Evolutionary conservation across 345 rosid species (phyloP), one percentile per base, ranked within the genome.

Genomic region (Eucalyptus marginata): DNA sequence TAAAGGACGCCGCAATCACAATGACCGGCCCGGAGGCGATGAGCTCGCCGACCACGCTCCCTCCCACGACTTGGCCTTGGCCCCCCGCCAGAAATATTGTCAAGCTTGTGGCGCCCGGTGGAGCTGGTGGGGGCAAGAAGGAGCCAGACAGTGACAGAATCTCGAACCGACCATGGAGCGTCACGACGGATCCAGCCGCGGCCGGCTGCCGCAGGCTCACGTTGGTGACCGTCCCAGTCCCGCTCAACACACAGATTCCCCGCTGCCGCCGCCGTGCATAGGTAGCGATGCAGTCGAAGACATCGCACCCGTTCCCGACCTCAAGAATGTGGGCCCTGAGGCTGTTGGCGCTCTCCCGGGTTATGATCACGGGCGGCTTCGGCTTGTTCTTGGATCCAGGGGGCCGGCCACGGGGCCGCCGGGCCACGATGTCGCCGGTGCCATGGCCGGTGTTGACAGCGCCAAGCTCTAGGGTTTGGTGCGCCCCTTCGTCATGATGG

Each of bases 301-400:
- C 98, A 87, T 98, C 99, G 89, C 96, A 98, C 33, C 99, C 98
- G 90, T 90, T 96, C 83, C 96, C 96, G 4, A 98, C 96, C 90
- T 98, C 99, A 11, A 98, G 95, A 95, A 98, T 97, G 96, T 98
- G 99, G n/a, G 99, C 99, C 68, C 99, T 94, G 40, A 98, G 97
- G 17, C 98, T 95, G 93, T 98, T 97, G 33, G 99, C 97, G 89
- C 99, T 98, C 92, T 98, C 99, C 50, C 98, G 90, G 31, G 99
- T 96, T 86, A 98, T 96, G 25, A 98, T 97, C 47, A 98, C 96
- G 2, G 99, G 98, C 12, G 99, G 99, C 88, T 95, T 98, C 4
- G 97, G 93, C 90, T 95, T 97, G 95, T 97, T 97, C 90, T 97
- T 98, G 24, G 99, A 98, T 20, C 99, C 99, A 5, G 98, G 93